Base-by-base conservation (phyloP, 768 basidiomycete species). In the Cystobasidium ongulense region DNA sequence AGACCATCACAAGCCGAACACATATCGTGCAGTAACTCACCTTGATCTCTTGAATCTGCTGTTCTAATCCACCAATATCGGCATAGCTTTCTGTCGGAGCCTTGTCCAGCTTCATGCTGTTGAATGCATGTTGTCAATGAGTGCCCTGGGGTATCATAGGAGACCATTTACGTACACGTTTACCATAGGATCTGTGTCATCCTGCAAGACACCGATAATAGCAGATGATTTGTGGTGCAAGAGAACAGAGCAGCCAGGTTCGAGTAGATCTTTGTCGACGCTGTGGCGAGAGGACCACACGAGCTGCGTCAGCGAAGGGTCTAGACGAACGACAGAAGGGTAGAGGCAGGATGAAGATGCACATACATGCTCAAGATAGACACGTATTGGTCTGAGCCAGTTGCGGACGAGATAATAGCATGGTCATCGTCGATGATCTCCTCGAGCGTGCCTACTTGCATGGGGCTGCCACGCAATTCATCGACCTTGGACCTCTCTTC, bases 21-120 rank as follows among this genome's bases (percentile, higher is more conserved):
- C n/a, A n/a, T n/a, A n/a, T n/a, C n/a, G n/a, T n/a, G n/a, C n/a
- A n/a, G n/a, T n/a, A n/a, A n/a, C 84, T 3, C 53, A 89, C 92
- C 86, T 99, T 99, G 81, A 99, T 99, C 83, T 99, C 96, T 82
- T 98, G 94, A 77, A 99, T 99, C 82, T 99, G 96, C 38, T 85
- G 85, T 81, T 99, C 96, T 17, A 99, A 84, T 70, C 78, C 96
- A 84, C 96, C 96, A 78, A 99, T 90, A 80, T 98, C 96, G 15
- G 95, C 93, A 81, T 99, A 99, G 77, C 92, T 95, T 82, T 98
- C 96, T 23, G 93, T 96, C 0, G 96, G 96, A 1, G 95, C 94
- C 84, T 99, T 98, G 85, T 98, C 94, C 63, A 98, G 86, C 80
- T 77, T 77, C 77, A 77, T 77, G 4, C 74, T 75, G 70, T 62